phyloP scores from a whole-genome alignment of 345 rosid species.

The Garcia nutans region DNA sequence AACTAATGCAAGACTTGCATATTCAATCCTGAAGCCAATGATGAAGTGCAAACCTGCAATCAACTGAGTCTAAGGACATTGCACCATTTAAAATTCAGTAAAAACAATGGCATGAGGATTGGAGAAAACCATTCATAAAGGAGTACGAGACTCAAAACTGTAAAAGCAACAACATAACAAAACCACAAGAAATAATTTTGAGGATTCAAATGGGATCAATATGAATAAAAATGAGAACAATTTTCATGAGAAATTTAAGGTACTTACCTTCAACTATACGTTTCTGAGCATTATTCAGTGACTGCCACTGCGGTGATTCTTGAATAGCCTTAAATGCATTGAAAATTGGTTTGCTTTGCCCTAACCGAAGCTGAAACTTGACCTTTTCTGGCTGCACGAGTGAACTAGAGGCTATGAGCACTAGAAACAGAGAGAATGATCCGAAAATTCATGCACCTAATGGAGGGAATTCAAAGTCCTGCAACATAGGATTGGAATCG shows the following conservation, averaged over 20 bases:
- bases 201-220: neutral
- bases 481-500: conserved; percentile 63
- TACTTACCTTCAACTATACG: conserved; percentile 71
- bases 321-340: conserved; percentile 69
- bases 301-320: conserved; percentile 64
- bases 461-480: conserved; percentile 73
- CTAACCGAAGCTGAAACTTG: conserved; percentile 65
- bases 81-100: neutral
- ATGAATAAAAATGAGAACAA: neutral
- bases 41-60: neutral
- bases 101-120: neutral
- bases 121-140: neutral
- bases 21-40: neutral
- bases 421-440: conserved; percentile 9
- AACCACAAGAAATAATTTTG: neutral
- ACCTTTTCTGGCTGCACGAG: conserved; percentile 71
- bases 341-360: conserved; percentile 77
- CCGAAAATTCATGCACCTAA: conserved; percentile 7
- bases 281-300: conserved; percentile 62
- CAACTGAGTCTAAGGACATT: neutral
- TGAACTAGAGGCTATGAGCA: conserved; percentile 10
- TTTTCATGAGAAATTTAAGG: neutral
- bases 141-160: neutral
- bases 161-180: neutral
- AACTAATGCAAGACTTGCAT: neutral